Conservation (phyloP, 2,329 filamentous ascomycete genomes). For the Fonsecaea monophora region DNA sequence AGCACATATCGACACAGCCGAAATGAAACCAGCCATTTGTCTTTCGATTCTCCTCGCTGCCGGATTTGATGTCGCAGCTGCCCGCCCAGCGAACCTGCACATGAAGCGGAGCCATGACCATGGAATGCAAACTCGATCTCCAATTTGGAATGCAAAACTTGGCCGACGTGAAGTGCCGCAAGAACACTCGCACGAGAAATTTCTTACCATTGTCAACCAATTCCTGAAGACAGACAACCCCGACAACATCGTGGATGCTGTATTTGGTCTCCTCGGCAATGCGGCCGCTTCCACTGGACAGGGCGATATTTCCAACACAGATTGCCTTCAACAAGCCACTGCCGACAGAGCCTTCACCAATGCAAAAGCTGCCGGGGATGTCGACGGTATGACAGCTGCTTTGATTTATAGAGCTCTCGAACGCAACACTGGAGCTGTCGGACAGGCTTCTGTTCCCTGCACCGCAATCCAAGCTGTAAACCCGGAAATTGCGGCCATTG, state of each 20-base stretch:
- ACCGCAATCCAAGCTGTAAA: conserved; percentile 63
- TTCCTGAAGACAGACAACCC: conserved; percentile 58
- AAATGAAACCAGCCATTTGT: conserved; percentile 30
- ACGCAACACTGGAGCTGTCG: conserved; percentile 66
- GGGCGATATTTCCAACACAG: conserved; percentile 58
- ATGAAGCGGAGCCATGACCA: conserved; percentile 18
- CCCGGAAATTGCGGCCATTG: conserved; percentile 68
- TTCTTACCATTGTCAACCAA: conserved; percentile 55
- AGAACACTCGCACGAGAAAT: conserved; percentile 62
- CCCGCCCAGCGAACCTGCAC: conserved; percentile 27
- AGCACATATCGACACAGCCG: conserved; percentile 1
- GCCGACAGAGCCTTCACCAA: conserved; percentile 68
- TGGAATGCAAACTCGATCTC: conserved; percentile 16
- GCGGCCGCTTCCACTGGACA: conserved; percentile 58
- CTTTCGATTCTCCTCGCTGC: conserved; percentile 26
- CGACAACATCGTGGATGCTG: conserved; percentile 55
- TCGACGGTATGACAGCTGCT: conserved; percentile 62
- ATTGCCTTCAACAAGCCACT: conserved; percentile 65
- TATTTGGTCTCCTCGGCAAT: conserved; percentile 62
- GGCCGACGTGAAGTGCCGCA: conserved; percentile 61
- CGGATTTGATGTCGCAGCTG: conserved; percentile 20
- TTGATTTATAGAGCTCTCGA: conserved; percentile 63
- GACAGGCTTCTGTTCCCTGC: conserved; percentile 64
- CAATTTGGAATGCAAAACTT: conserved; percentile 20
- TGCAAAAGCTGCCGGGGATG: conserved; percentile 60